Evolutionary conservation across 2,329 filamentous ascomycete species (phyloP), one percentile per base, ranked within the genome.

Genomic region (Aspergillus aculeatus): DNA sequence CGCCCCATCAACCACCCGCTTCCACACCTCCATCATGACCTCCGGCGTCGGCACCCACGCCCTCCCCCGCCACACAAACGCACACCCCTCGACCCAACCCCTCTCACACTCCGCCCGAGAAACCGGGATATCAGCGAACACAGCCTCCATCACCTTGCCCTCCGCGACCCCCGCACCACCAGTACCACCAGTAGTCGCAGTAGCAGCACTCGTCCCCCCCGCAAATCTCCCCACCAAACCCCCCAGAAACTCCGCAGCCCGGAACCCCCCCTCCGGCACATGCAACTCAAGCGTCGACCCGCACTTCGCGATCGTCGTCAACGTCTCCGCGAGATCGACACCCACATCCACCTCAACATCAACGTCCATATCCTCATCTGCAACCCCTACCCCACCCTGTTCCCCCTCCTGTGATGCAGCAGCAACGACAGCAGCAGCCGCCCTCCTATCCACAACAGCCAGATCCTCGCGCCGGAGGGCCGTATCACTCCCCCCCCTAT

Each of bases 41-140:
- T 70, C 73, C n/a, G 78, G 76, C 52, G 81, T 82, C 2, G 84
- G 84, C 14, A 77, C 73, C 68, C 61, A 56, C 41, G 23, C 53
- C n/a, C n/a, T 26, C 1, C 53, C 53, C 10, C 14, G 38, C 47
- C 24, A 21, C 59, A 85, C 80, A 70, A 86, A 86, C 31, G 81
- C 84, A 65, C 82, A 79, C 12, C 85, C 64, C 47, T 81, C 77
- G 41, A 66, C 69, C 83, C 83, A 86, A 2, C 71, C 82, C 9
- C 62, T 61, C 59, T 81, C 75, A 63, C 83, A 86, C 66, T 86
- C 80, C 5, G 68, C 76, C 16, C 78, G 66, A 19, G 83, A 85
- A 21, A 85, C 70, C 2, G 84, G 84, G 4, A 85, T 75, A 66
- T 85, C 74, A 10, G 70, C 70, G 62, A 84, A 82, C 2, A 85